Percentiles rank a stretch among this genome's conserved stretches.
Conservation (phyloP, 163 green algal species). For the Chlamydomonas reinhardtii region DNA sequence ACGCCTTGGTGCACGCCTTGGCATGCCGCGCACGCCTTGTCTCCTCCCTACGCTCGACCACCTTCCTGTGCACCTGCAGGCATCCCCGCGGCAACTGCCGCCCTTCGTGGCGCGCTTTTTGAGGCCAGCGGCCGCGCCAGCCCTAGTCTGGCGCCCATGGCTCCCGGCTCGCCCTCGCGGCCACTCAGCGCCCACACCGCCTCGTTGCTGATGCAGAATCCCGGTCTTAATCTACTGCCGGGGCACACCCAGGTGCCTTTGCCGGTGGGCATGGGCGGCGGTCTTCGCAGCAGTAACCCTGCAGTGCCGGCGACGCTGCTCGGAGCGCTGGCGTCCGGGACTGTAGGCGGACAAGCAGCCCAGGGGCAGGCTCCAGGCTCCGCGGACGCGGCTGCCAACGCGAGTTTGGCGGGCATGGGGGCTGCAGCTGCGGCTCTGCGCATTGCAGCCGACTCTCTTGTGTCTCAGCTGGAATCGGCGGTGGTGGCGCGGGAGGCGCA, state of each 20-base stretch:
- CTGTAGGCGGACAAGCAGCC: too few relatives aligned
- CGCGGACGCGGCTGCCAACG: too few relatives aligned
- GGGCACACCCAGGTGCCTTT: neutral
- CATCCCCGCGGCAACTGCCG: neutral
- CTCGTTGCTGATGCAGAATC: neutral
- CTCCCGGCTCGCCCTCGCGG: neutral
- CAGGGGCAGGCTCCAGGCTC: too few relatives aligned
- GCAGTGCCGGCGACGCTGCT: too few relatives aligned
- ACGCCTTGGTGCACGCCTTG: too few relatives aligned
- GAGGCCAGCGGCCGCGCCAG: constrained; percentile 16
- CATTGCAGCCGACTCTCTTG: constrained; percentile 5
- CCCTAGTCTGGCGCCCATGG: neutral
- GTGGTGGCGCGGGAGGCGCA: constrained; percentile 25
- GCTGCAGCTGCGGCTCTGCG: constrained; percentile 11
- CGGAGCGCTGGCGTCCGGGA: too few relatives aligned
- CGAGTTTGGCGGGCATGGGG: neutral
- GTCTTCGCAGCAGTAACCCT: too few relatives aligned
- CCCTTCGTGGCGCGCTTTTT: constrained; percentile 10
- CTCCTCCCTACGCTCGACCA: too few relatives aligned
- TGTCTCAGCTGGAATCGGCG: constrained; percentile 1
- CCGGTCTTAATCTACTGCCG: too few relatives aligned
- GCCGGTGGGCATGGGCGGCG: neutral
- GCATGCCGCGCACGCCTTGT: neutral
- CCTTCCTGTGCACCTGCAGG: too few relatives aligned
- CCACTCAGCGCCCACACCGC: constrained; percentile 19